phyloP scores from a whole-genome alignment of 768 basidiomycete species.

The Trametes punicea region DNA sequence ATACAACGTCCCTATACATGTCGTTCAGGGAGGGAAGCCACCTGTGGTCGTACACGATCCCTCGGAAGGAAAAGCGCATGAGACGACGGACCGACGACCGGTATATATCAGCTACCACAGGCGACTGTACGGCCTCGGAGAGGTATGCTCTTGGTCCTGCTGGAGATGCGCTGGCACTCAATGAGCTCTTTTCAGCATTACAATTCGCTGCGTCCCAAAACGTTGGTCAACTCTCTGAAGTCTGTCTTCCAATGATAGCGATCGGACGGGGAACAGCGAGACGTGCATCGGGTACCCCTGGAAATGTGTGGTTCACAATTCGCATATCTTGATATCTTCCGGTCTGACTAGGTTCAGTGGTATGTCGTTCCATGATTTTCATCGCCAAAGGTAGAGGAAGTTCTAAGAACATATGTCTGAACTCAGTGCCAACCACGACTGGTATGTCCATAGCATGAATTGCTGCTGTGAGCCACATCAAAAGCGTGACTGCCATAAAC shows the following conservation, averaged over 20 bases:
- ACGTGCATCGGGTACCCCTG: neutral
- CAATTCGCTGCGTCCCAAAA: conserved; percentile 72
- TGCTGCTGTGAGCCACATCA: no score
- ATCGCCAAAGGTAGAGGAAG: no score
- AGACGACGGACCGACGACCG: conserved; percentile 36
- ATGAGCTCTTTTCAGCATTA: conserved; percentile 59
- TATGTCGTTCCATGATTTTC: no score
- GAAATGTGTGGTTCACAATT: no score
- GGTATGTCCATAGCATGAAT: neutral
- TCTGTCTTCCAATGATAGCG: conserved; percentile 14
- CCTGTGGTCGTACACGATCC: conserved; percentile 83
- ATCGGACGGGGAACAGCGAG: neutral
- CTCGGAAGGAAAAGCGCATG: conserved; percentile 30
- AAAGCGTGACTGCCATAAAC: no score
- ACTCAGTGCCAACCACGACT: neutral
- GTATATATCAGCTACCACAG: conserved; percentile 89
- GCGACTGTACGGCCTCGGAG: conserved; percentile 92
- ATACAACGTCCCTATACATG: conserved; percentile 83
- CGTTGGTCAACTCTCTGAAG: conserved; percentile 21
- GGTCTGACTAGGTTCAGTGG: no score
- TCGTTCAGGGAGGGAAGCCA: conserved; percentile 81
- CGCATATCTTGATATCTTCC: no score
- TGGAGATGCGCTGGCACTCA: neutral
- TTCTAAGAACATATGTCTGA: neutral
- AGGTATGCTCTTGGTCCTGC: conserved; percentile 52